These are phyloP conservation scores for Lepiota brunneoincarnata DNA, from an alignment of 768 basidiomycete species.

Conservation along the genomic window DNA sequence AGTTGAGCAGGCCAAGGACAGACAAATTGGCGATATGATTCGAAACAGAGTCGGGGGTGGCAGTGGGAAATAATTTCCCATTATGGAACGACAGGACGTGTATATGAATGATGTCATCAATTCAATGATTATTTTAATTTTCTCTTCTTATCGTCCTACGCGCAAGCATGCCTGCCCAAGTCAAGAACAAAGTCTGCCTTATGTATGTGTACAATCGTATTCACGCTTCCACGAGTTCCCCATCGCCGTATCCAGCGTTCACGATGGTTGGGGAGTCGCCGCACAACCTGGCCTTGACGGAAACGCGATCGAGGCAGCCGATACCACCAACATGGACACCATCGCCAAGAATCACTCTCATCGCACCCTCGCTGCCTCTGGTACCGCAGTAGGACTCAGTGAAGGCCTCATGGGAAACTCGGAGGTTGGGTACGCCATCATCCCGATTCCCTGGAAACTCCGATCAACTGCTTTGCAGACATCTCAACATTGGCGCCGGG, in stretches of 20 bases:
- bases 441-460: not conserved
- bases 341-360: conserved; percentile 76
- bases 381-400: conserved; percentile 86
- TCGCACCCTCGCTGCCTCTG: conserved; percentile 77
- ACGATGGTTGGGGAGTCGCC: conserved; percentile 95
- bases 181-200: conserved; percentile 88
- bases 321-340: conserved; percentile 86
- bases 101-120: conserved; percentile 13
- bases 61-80: conserved; percentile 36
- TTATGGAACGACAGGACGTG: conserved; percentile 32
- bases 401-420: conserved; percentile 98
- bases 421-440: conserved; percentile 79
- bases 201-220: conserved; percentile 52
- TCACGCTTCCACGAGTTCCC: not conserved
- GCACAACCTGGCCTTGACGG: conserved; percentile 69
- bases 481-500: conserved; percentile 93
- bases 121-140: not conserved
- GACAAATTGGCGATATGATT: conserved; percentile 39
- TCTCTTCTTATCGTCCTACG: not conserved
- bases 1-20: conserved; percentile 40
- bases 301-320: conserved; percentile 83
- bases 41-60: conserved; percentile 29
- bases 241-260: conserved; percentile 52
- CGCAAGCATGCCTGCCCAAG: conserved; percentile 25
- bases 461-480: conserved; percentile 42